Base-by-base conservation (phyloP, 371 early-diverging fungal species). In the Coemansia sp. region DNA sequence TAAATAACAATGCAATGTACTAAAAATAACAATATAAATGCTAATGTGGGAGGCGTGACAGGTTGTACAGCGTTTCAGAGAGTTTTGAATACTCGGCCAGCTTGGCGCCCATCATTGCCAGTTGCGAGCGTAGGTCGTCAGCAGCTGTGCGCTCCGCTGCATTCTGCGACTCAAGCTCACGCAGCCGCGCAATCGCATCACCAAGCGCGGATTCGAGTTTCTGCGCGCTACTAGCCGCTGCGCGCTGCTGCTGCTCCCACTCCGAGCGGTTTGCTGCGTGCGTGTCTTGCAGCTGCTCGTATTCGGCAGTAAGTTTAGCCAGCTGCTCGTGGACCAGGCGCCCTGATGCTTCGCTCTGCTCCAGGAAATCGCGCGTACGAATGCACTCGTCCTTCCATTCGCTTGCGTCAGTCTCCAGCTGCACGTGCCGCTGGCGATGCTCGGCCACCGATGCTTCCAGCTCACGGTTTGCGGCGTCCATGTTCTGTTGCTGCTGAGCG, bases 361-460 rank as follows among this genome's bases (percentile, higher is more conserved):
- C 75, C 6, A 66, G 30, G 7, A 34, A 14, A 1, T 20, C 39
- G 5, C 59, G 55, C 5, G 66, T 52, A 3, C 49, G 57, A 2
- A 33, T n/a, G 30, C 70, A 69, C 42, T 65, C 70, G 0, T 55
- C 49, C 43, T 61, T 61, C 74, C 74, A 74, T 11, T 61, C 59
- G 1, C 7, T 7, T 0, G 40, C 57, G 20, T 72, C 68, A 11
- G 38, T 10, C 31, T 63, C 59, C 39, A 41, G 30, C 9, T 20
- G 41, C 16, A n/a, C 35, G 12, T 51, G 5, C 35, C 40, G 40
- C 4, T 39, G 16, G 11, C 43, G 35, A 5, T 43, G 40, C 30
- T 53, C 66, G 4, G 31, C 20, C 16, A 48, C 9, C 0, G 33
- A 36, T 1, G 16, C 16, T 34, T 12, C 31, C 9, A 57, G 47